Percentiles rank a stretch among this genome's conserved stretches.
phyloP scores from a whole-genome alignment of 306 rosid species.

The Casuarina glauca region DNA sequence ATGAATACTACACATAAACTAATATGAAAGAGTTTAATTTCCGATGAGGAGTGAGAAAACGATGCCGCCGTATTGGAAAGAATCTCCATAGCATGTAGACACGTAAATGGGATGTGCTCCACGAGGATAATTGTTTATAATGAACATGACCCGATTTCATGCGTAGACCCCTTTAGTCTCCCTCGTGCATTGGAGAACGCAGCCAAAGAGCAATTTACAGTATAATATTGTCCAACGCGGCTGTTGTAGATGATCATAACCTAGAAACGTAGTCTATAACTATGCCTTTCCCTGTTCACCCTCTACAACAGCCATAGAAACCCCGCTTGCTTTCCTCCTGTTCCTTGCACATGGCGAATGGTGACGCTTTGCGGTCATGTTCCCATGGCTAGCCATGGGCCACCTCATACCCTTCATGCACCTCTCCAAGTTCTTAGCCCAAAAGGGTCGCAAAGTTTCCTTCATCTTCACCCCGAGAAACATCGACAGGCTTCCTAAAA shows the following conservation, averaged over 20 bases:
- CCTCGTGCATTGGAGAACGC: too few species aligned
- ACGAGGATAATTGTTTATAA: too few species aligned
- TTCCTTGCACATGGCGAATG: neutral
- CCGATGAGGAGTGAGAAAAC: too few species aligned
- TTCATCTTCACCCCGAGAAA: constrained; percentile 45
- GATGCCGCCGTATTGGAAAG: too few species aligned
- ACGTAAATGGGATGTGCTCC: too few species aligned
- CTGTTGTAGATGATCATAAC: neutral
- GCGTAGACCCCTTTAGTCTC: too few species aligned
- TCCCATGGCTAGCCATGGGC: constrained; percentile 59
- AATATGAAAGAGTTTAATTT: too few species aligned
- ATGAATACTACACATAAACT: too few species aligned
- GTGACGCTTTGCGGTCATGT: constrained; percentile 26
- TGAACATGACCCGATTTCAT: too few species aligned
- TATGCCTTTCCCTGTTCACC: neutral
- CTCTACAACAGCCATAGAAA: neutral
- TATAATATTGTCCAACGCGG: neutral
- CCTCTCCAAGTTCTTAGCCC: constrained; percentile 39
- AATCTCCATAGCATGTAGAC: too few species aligned
- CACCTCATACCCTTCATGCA: constrained; percentile 50
- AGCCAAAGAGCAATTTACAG: neutral
- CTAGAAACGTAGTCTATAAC: neutral
- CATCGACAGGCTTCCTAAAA: constrained; percentile 30
- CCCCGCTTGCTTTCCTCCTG: neutral
- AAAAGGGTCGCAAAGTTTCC: constrained; percentile 36